Percentiles rank a stretch among this genome's conserved stretches.
These are phyloP conservation scores for Claviceps cyperi DNA, from an alignment of 2,329 filamentous ascomycete species.

Conservation along the genomic window DNA sequence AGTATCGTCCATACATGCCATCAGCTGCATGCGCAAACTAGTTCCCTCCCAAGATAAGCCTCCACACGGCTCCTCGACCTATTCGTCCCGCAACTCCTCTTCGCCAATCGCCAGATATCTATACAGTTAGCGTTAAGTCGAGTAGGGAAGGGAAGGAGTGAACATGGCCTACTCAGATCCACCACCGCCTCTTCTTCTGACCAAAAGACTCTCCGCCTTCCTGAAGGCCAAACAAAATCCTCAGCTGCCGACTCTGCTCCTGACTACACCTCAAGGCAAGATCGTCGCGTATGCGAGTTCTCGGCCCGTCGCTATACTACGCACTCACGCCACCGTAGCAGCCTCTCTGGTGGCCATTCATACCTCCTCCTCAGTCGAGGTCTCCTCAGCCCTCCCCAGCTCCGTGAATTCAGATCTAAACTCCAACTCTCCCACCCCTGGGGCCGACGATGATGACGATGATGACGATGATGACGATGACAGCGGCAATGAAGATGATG, in stretches of 20 bases:
- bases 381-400: conserved; percentile 28
- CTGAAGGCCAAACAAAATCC: conserved; percentile 43
- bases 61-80: not conserved
- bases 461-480: too few species aligned
- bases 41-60: not conserved
- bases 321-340: conserved; percentile 49
- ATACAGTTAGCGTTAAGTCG: not conserved
- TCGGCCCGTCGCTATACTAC: conserved; percentile 40
- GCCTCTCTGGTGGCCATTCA: conserved; percentile 47
- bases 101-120: not conserved
- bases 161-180: conserved; percentile 23
- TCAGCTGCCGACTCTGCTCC: conserved; percentile 42
- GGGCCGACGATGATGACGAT: conserved; percentile 13
- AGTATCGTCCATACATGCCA: not conserved
- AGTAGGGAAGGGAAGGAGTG: not conserved
- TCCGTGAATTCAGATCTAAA: conserved; percentile 15
- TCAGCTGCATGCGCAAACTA: not conserved
- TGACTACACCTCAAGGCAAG: conserved; percentile 46
- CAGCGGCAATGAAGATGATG: conserved; percentile 2
- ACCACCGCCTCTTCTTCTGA: conserved; percentile 46
- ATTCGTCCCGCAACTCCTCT: not conserved
- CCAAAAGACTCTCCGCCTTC: conserved; percentile 48
- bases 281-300: conserved; percentile 47
- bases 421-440: conserved; percentile 12
- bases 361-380: conserved; percentile 26